Base-by-base conservation (phyloP, 1,139 yeast species). In the Blastobotrys proliferans region DNA sequence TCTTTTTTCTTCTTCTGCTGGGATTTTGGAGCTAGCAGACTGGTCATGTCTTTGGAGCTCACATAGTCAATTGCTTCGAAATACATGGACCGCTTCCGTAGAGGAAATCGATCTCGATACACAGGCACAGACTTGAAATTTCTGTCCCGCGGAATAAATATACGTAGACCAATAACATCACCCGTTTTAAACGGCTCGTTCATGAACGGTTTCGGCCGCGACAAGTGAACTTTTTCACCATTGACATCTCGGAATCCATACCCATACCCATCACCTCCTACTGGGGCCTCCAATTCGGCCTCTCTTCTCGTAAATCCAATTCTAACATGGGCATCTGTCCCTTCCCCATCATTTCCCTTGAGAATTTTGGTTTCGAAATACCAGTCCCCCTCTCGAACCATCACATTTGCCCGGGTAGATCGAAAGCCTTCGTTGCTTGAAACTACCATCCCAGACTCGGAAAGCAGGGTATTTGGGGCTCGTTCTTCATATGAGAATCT, bases 211-310 rank as follows among this genome's bases (percentile, higher is more conserved):
- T 66, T 63, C 0, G 90, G 87, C 39, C 94, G 70, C 50, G 92
- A 81, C 35, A 83, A 63, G 49, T 92, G 94, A 35, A 92, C 73
- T 31, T 76, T 77, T 50, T 85, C 84, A 1, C 97, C 94, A n/a
- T 73, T 73, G 27, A 75, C 73, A 63, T 90, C 97, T 47, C 97
- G 70, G 9, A 92, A 58, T 0, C 96, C 97, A 61, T 94, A 92
- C 0, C 97, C 92, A 64, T 88, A 92, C 0, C 90, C 94, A 62
- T 92, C 97, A 57, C 78, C 86, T 3, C 99, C 99, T 8, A 90
- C 92, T 0, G 99, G 98, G 0, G 95, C 95, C 53, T 92, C 97
- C 39, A 90, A 65, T 43, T 88, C 77, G 1, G 96, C 94, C 58
- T 92, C 98, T 51, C 86, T 72, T 44, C 97, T 68, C 0, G 83